Evolutionary conservation across 768 basidiomycete species (phyloP).

Genomic region (Termitomyces sp.): DNA sequence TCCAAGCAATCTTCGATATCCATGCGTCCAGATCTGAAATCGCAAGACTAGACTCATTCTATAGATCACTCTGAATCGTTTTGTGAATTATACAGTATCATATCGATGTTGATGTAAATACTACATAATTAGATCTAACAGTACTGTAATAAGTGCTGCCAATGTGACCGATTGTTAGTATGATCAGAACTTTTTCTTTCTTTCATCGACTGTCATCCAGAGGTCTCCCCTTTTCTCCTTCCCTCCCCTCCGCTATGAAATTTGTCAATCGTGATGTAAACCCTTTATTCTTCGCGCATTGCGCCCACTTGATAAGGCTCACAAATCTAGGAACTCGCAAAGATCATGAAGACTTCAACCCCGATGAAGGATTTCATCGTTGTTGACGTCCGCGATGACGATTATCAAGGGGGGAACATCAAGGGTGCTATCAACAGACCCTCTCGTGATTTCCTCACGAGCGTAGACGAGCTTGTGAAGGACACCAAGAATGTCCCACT

Average conservation of each 20-base stretch:
- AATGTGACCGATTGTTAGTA: not conserved
- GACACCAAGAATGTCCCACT: constrained; percentile 57
- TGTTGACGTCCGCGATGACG: constrained; percentile 84
- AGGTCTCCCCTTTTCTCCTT: not conserved
- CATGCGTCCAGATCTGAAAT: no score
- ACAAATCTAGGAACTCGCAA: constrained; percentile 57
- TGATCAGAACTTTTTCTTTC: constrained; percentile 5
- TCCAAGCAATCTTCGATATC: no score
- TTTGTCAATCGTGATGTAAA: constrained; percentile 19
- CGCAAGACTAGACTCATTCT: no score
- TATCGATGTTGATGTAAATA: no score
- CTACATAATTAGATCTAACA: no score
- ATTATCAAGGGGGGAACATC: constrained; percentile 79
- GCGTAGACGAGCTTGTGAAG: constrained; percentile 56
- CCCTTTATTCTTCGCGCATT: not conserved
- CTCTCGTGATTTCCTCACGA: constrained; percentile 52
- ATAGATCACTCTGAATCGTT: no score
- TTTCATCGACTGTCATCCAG: not conserved
- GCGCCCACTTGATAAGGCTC: not conserved
- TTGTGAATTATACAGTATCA: no score
- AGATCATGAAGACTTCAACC: constrained; percentile 62
- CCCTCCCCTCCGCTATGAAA: constrained; percentile 11
- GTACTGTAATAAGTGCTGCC: no score
- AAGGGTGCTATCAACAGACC: constrained; percentile 60
- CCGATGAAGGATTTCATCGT: constrained; percentile 67